Conservation (phyloP, 371 early-diverging fungal species). For the Syncephalastrum contaminatum region DNA sequence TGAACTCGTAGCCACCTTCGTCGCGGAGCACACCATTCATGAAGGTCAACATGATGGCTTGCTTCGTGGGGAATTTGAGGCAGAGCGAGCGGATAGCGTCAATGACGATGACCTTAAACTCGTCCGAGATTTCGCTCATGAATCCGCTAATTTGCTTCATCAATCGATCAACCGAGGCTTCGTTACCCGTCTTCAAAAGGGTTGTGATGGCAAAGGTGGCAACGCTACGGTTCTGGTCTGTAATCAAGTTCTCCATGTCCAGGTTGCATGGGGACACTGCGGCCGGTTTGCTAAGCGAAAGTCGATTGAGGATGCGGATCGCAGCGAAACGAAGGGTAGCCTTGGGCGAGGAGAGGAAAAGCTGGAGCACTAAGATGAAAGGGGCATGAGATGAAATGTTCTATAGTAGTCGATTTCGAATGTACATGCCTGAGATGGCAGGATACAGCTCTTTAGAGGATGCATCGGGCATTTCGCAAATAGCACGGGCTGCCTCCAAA, state of each 20-base stretch:
- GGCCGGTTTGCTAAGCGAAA: slow-evolving; percentile 85
- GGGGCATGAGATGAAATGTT: background rate
- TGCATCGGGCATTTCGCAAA: slow-evolving; percentile 85
- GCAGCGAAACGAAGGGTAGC: slow-evolving; percentile 95
- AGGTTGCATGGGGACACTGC: slow-evolving; percentile 94
- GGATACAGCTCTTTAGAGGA: slow-evolving; percentile 86
- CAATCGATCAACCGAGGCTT: slow-evolving; percentile 93
- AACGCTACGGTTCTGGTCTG: slow-evolving; percentile 94
- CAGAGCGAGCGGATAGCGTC: slow-evolving; percentile 95
- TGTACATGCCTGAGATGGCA: slow-evolving; percentile 76
- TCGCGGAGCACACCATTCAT: slow-evolving; percentile 91
- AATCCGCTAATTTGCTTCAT: slow-evolving; percentile 98
- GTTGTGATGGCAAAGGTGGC: slow-evolving; percentile 99
- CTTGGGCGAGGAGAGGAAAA: slow-evolving; percentile 90
- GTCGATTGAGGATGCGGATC: slow-evolving; percentile 90
- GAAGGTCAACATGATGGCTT: slow-evolving; percentile 89
- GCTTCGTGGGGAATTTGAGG: slow-evolving; percentile 96
- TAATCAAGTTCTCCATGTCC: slow-evolving; percentile 96
- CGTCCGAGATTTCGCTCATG: slow-evolving; percentile 97
- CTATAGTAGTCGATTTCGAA: background rate
- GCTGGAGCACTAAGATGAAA: slow-evolving; percentile 69
- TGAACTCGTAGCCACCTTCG: slow-evolving; percentile 97
- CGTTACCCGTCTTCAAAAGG: slow-evolving; percentile 97
- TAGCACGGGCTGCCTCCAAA: slow-evolving; percentile 96
- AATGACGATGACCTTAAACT: slow-evolving; percentile 97